Base-by-base conservation (phyloP, 2,329 filamentous ascomycete genomes). In the Metarhizium humberi region DNA sequence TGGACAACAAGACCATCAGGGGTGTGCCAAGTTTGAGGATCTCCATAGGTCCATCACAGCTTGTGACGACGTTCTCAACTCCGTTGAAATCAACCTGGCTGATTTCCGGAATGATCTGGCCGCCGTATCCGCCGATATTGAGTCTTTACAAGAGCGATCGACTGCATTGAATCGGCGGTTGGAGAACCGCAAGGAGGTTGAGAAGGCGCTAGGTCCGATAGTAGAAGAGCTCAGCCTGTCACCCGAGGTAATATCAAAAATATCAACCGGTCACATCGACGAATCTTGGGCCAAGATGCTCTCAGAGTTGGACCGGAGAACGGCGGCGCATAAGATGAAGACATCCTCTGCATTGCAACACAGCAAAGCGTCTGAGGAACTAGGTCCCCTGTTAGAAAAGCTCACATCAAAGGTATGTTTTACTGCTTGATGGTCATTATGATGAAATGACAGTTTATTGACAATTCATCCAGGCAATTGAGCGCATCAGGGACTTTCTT, bases 21-120 rank as follows among this genome's bases (percentile, higher is more conserved):
- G 96, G 61, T 89, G 87, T 69, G 78, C 86, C 64, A 92, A 87
- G 65, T 95, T 95, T 63, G 87, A 96, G 69, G 90, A 95, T 55
- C 78, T 99, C 46, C 94, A 97, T 71, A 84, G 81, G 64, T 95
- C 92, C 4, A 97, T 99, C 64, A 72, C 78, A 67, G 88, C 90
- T 52, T 99, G 92, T 73, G 94, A 99, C 71, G 88, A 95, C 67
- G 90, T 97, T 52, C 80, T 97, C 49, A 88, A 86, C 70, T 96
- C 92, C 0, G 94, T 99, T 54, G 92, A 99, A 73, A 85, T 83
- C 36, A 97, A 96, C 68, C 78, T 99, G 53, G 88, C 88, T 42
- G 92, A 86, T 69, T 99, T 99, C 67, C 91, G 95, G 67, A 88
- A 91, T 57, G 95, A 99, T 69, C 81, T 99, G 11, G 92, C 90